phyloP scores from a whole-genome alignment of 78 protist species.

The Planoprotostelium fungivorum region DNA sequence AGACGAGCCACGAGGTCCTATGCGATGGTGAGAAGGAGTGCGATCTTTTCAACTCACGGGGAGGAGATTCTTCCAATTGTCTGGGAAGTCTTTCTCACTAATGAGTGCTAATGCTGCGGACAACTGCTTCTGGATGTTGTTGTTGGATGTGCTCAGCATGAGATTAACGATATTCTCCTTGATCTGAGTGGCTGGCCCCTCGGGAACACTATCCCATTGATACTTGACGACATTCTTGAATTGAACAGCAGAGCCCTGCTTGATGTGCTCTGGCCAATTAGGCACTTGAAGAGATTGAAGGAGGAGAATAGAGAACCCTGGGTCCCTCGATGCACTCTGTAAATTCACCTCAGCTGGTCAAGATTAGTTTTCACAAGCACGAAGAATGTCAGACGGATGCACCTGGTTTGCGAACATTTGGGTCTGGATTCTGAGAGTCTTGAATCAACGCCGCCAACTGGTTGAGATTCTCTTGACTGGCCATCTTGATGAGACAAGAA shows the following conservation, averaged over 20 bases:
- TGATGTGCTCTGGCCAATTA: neutral
- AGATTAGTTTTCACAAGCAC: neutral
- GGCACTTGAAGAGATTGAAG: neutral
- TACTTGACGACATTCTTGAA: neutral
- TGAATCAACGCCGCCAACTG: neutral
- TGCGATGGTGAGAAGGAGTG: neutral
- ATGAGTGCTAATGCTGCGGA: neutral
- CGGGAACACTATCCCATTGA: neutral
- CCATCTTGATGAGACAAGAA: too few relatives aligned
- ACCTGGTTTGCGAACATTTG: neutral
- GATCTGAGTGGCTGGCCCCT: neutral
- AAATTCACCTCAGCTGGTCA: neutral
- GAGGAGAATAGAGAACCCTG: neutral
- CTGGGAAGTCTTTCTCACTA: neutral
- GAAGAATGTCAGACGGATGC: neutral
- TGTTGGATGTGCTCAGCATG: neutral
- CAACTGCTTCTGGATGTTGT: neutral
- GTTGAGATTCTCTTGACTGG: neutral
- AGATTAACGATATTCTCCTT: neutral
- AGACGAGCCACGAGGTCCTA: neutral
- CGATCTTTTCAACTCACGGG: neutral
- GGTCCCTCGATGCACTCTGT: neutral
- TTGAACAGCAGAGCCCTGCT: neutral
- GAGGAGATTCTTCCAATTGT: neutral
- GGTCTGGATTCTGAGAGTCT: neutral